Evolutionary conservation across 2,329 filamentous ascomycete genomes (phyloP).

Genomic region (Mariannaea elegans): DNA sequence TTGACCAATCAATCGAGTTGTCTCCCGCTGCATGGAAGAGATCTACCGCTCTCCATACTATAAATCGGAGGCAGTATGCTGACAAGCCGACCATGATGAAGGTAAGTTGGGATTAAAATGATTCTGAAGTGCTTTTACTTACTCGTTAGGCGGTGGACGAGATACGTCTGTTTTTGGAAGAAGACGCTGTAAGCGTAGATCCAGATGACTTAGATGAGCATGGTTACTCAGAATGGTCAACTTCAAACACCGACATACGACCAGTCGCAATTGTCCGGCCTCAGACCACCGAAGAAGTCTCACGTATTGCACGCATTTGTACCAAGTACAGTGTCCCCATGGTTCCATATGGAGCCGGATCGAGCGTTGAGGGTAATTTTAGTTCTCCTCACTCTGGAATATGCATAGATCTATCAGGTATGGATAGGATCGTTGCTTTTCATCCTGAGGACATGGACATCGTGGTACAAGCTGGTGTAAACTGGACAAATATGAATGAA

Average conservation of each 20-base stretch:
- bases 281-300: background rate
- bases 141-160: no score
- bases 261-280: conserved; percentile 7
- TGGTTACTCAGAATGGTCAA: conserved; percentile 14
- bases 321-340: background rate
- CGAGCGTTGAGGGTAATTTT: conserved; percentile 9
- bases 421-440: conserved; percentile 1
- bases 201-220: background rate
- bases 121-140: no score
- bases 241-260: background rate
- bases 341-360: conserved; percentile 7
- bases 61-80: no score
- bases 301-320: conserved; percentile 8
- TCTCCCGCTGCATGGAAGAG: no score
- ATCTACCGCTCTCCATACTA: no score
- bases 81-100: no score
- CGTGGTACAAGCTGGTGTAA: conserved; percentile 73
- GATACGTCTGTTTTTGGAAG: no score
- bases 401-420: background rate
- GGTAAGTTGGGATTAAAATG: no score
- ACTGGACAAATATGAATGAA: conserved; percentile 74
- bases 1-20: no score
- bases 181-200: background rate
- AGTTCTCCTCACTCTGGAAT: background rate
- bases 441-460: conserved; percentile 64